These are phyloP conservation scores for Candida sanyaensis DNA, from an alignment of 1,139 yeast species.

Conservation along the genomic window DNA sequence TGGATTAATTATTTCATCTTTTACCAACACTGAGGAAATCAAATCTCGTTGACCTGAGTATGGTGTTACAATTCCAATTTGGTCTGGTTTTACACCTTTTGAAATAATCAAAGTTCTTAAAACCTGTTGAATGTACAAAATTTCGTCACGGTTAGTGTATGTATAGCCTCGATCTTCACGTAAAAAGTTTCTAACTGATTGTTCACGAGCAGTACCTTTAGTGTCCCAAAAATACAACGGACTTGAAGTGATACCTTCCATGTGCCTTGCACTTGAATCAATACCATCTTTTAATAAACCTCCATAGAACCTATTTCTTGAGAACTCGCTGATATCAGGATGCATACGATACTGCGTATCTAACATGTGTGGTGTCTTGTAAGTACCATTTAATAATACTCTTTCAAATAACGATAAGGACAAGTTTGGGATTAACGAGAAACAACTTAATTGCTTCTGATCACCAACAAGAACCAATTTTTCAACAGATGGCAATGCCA, in stretches of 20 bases:
- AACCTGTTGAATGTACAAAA: constrained; percentile 44
- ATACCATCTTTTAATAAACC: constrained; percentile 62
- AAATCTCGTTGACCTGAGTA: constrained; percentile 73
- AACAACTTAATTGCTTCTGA: constrained; percentile 65
- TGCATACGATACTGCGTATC: constrained; percentile 78
- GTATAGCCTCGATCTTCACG: constrained; percentile 56
- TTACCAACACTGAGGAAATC: constrained; percentile 50
- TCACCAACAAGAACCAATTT: constrained; percentile 75
- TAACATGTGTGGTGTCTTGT: constrained; percentile 63
- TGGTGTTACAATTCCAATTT: constrained; percentile 71
- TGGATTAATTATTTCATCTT: constrained; percentile 60
- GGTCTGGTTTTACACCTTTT: constrained; percentile 48
- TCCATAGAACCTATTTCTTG: constrained; percentile 57
- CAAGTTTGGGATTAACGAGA: constrained; percentile 63
- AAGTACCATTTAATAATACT: constrained; percentile 56
- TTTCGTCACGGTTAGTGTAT: constrained; percentile 56
- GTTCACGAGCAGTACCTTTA: constrained; percentile 41
- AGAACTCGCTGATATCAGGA: constrained; percentile 64
- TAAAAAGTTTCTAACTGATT: constrained; percentile 44
- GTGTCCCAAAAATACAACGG: constrained; percentile 62
- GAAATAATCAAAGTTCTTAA: constrained; percentile 53
- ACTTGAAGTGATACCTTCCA: constrained; percentile 38
- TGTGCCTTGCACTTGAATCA: constrained; percentile 45
- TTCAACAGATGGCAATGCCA: constrained; percentile 66
- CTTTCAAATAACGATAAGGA: constrained; percentile 63